Base-by-base conservation (phyloP, 78 protist genomes). In the Dictyostelium capitatum region DNA sequence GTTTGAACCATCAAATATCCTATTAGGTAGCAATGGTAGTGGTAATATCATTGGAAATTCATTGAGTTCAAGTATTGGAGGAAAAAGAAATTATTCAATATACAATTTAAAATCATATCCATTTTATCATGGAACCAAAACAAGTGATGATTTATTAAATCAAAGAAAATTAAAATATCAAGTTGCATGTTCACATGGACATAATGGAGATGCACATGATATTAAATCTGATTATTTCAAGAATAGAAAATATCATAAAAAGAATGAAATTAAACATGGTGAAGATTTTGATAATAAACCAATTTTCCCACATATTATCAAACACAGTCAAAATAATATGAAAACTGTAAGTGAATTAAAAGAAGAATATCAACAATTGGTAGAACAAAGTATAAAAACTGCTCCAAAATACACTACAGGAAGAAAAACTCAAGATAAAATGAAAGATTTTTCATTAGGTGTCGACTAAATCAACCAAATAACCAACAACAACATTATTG, bases 391-490 rank as follows among this genome's bases (percentile, higher is more conserved):
- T 20, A 78, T 53, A 37, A 78, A 41, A 30, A 54, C 54, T 19
- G 46, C 50, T 11, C 37, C 46, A 53, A n/a, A 72, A 19, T 5
- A 17, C 17, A 1, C n/a, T 6, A 3, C 20, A 11, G 69, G 56
- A 1, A 74, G 25, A 9, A 15, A 19, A 70, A 48, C 17, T 3
- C 83, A 78, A 28, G 64, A 48, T 1, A 78, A 78, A 54, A 53
- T 78, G 43, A 48, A 78, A 78, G 69, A 78, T 32, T 78, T 32
- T 12, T 78, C 83, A 15, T 78, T 78, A 78, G 83, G 83, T 19
- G 50, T 78, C 0, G 83, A 78, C 32, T 78, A 54, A 54, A 41
- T 14, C 43, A 37, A 37, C 43, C n/a, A n/a, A n/a, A n/a, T n/a
- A n/a, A n/a, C n/a, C n/a, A n/a, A n/a, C n/a, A n/a, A n/a, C n/a